phyloP scores from a whole-genome alignment of 2,329 filamentous ascomycete species.

The Passalora sequoiae region DNA sequence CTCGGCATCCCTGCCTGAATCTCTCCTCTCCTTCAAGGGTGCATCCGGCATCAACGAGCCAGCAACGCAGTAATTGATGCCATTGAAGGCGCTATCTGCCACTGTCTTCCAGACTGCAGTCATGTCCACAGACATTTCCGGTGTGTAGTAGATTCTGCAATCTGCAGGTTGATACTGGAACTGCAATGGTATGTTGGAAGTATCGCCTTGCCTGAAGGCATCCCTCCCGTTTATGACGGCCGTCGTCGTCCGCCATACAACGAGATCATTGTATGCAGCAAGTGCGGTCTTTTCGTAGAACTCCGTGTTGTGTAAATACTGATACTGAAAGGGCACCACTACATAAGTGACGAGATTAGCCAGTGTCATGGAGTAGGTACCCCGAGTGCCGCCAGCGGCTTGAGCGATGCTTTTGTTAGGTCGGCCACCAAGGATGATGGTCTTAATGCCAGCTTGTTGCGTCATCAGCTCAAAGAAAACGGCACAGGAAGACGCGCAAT shows the following conservation, averaged over 20 bases:
- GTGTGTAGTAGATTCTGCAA: slow-evolving; percentile 50
- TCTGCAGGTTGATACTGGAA: slow-evolving; percentile 47
- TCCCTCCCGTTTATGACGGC: slow-evolving; percentile 30
- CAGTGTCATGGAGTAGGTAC: slow-evolving; percentile 33
- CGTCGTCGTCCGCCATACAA: slow-evolving; percentile 21
- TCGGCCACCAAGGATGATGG: slow-evolving; percentile 41
- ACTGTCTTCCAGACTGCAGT: slow-evolving; percentile 45
- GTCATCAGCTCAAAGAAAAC: slow-evolving; percentile 44
- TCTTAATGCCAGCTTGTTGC: slow-evolving; percentile 41
- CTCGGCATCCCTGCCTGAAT: too few relatives aligned
- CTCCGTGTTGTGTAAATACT: slow-evolving; percentile 20
- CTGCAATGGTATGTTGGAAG: slow-evolving; percentile 44
- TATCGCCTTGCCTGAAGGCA: slow-evolving; percentile 31
- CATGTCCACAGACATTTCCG: slow-evolving; percentile 46
- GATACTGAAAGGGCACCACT: slow-evolving; percentile 21
- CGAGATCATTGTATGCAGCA: slow-evolving; percentile 27
- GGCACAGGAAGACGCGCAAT: slow-evolving; percentile 45
- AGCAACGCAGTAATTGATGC: slow-evolving; percentile 30
- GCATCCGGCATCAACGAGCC: too few relatives aligned
- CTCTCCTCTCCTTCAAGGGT: too few relatives aligned
- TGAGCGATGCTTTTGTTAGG: slow-evolving; percentile 41
- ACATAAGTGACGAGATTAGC: slow-evolving; percentile 22
- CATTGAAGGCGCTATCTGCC: slow-evolving; percentile 31
- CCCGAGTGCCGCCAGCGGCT: slow-evolving; percentile 43
- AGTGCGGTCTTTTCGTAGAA: slow-evolving; percentile 30